Base-by-base conservation (phyloP, 1,139 yeast species). In the Taphrina pruni region DNA sequence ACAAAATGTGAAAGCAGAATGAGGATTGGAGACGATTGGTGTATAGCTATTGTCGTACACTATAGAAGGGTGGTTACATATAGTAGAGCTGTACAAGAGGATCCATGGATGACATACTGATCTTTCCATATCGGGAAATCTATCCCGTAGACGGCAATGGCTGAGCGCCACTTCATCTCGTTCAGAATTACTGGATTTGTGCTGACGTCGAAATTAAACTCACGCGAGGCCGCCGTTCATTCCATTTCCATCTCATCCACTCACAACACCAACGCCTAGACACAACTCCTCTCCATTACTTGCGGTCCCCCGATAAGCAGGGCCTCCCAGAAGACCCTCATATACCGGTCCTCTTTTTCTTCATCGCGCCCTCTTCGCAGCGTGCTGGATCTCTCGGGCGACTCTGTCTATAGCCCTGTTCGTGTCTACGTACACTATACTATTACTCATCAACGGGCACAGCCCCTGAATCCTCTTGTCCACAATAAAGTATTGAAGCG, bases 131-230 rank as follows among this genome's bases (percentile, higher is more conserved):
- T 45, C 48, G 20, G 48, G 48, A 14, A 45, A 45, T 6, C 6
- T 11, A 12, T 45, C 20, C 48, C 48, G 48, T 20, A n/a, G 32
- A 26, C 32, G 32, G 32, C 32, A 26, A 26, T 26, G 32, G 32
- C 32, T 39, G 43, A 39, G 14, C 43, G 43, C 43, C 43, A 45
- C 48, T 45, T 45, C 48, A 17, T 12, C 8, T 45, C 48, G 48
- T 45, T 17, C 9, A 20, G 3, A 12, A 17, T 45, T 45, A 12
- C 48, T 20, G n/a, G 43, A 12, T 45, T 45, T n/a, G 17, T 14
- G 17, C n/a, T 45, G 48, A 45, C 48, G n/a, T 14, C 17, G 48
- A 45, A 45, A 45, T 45, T 45, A 45, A 45, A 45, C 20, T 45
- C 48, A 26, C 32, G 32, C 32, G 32, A 26, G 32, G 32, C 48